Conservation (phyloP, 2,329 filamentous ascomycete species). For the Fusarium zealandicum region DNA sequence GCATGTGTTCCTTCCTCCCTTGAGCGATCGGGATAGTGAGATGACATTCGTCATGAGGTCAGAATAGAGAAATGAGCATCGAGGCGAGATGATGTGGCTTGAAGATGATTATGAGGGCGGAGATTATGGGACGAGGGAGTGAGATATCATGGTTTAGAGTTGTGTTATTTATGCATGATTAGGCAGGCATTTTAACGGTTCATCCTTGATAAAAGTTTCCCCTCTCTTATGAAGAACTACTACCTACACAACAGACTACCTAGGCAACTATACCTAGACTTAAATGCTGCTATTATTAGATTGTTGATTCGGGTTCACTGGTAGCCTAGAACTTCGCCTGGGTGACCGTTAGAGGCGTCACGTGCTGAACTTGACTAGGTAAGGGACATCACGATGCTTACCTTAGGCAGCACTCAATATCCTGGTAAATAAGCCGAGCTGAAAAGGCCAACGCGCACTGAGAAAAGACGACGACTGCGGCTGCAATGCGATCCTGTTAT, state of each 20-base stretch:
- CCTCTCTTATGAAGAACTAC: too few species aligned
- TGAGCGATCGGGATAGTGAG: constrained; percentile 14
- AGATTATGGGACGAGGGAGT: not conserved
- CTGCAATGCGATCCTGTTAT: constrained; percentile 1
- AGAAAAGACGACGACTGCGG: constrained; percentile 10
- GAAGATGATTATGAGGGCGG: constrained; percentile 2
- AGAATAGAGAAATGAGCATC: not conserved
- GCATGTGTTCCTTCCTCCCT: constrained; percentile 27
- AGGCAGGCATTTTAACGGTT: too few species aligned
- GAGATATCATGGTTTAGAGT: not conserved
- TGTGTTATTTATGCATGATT: not conserved
- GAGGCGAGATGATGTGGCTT: constrained; percentile 31
- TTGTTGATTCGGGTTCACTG: constrained; percentile 2
- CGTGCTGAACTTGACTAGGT: constrained; percentile 22
- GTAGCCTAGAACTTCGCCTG: constrained; percentile 1
- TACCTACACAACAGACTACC: not conserved
- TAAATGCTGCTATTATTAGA: constrained; percentile 3
- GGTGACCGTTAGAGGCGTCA: constrained; percentile 23
- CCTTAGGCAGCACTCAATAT: constrained; percentile 39
- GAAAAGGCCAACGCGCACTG: constrained; percentile 26
- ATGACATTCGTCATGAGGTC: constrained; percentile 22
- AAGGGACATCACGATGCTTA: constrained; percentile 33
- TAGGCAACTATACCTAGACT: too few species aligned
- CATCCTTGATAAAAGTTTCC: too few species aligned
- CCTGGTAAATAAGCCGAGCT: constrained; percentile 32